Base-by-base conservation (phyloP, 2,329 filamentous ascomycete genomes). In the Claviceps quebecensis region DNA sequence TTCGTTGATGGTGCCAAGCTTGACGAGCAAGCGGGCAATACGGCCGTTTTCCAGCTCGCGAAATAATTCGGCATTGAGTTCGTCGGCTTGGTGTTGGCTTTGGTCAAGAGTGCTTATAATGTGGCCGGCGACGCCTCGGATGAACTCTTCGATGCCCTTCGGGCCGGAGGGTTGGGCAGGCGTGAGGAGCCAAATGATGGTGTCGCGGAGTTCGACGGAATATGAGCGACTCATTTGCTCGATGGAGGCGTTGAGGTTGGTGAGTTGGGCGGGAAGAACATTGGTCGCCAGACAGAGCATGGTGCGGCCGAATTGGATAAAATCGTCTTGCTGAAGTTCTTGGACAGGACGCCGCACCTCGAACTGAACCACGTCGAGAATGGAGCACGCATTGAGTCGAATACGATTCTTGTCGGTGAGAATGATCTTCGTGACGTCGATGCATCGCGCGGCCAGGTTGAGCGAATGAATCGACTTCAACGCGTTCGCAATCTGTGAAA, bases 41-140 rank as follows among this genome's bases (percentile, higher is more conserved):
- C 93, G 82, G 9, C 84, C 90, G 59, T 97, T 97, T 64, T 97
- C 93, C 5, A 97, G 76, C 65, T 96, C 91, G 39, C 83, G 78
- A 58, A 76, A 80, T 26, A 97, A 72, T 49, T 87, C 80, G 16
- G 78, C 81, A 39, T 76, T 83, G 17, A 89, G 72, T 14, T 83
- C 80, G 63, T 98, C 93, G 52, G 86, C 77, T 38, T 81, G 75
- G 57, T 93, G 89, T n/a, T 93, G 77, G 8, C 81, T 78, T 53
- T 82, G 84, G 65, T 96, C 87, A 55, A 94, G 81, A 1, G 82
- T 78, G 5, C 82, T 76, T 45, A 87, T 77, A 54, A 94, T 74
- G 60, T 95, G 88, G 23, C 79, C 76, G 1, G 88, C 80, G 55
- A 97, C 91, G 46, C 84, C 83, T 22, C 75, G 77, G 19, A 95